Evolutionary conservation across 148 eudicot species (phyloP), one percentile per base, ranked within the genome.

Genomic region (Heliosperma pusillum): DNA sequence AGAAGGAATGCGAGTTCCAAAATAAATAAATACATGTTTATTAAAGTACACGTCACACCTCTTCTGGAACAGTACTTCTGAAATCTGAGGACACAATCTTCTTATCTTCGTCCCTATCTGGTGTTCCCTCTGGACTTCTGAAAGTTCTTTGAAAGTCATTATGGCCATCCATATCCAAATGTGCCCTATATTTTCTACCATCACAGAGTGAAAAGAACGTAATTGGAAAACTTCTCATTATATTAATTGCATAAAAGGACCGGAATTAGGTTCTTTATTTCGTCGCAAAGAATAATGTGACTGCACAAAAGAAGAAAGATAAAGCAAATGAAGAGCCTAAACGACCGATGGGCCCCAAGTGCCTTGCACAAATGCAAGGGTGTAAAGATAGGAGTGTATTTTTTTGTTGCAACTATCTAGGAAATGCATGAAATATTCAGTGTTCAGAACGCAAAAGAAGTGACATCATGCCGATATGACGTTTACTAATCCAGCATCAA

Each of bases 121-220:
- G 87, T 62, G 83, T 71, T 71, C 85, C 86, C 58, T 90, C 86
- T 61, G 84, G 82, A 36, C 80, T 79, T 85, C 78, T 91, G 70
- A 74, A 82, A 78, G 80, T 82, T 59, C 81, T 90, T 79, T 89
- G 82, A 75, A 77, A 62, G 77, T 86, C 91, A 83, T 79, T 84
- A 77, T 82, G 87, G 30, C 80, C 87, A 83, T 94, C 93, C 26
- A 85, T 53, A 19, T 85, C 87, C 69, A 83, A 86, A 76, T 70
- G 85, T 81, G 78, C 85, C 75, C 82, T 74, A 69, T 61, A 84
- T 67, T 83, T 89, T 78, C 83, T 85, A 67, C 78, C 89, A 89
- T 85, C 83, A 77, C 30, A 63, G 76, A 7, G 60, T 19, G 61
- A 50, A 11, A 36, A 45, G n/a, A 64, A 74, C 27, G 30, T 29